Percentiles rank a stretch among this genome's conserved stretches.
Conservation (phyloP, 148 eudicot genomes). For the Diospyros kaki region DNA sequence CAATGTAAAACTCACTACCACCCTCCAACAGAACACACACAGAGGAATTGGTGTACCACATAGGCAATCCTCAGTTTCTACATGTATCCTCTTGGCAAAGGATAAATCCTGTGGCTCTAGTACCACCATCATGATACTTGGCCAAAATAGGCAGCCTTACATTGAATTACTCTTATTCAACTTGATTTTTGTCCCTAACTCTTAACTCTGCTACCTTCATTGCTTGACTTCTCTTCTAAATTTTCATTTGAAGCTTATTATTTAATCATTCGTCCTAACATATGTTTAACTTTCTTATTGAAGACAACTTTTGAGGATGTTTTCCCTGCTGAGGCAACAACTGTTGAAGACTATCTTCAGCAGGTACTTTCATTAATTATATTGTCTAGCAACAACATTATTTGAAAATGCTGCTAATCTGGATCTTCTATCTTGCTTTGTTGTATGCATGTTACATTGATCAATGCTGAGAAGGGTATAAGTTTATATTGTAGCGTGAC, state of each 20-base stretch:
- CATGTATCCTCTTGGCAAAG: too few relatives aligned
- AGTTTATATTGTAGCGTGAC: neutral
- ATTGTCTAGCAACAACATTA: neutral
- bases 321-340: constrained; percentile 95
- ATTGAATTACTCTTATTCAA: too few relatives aligned
- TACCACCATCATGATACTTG: too few relatives aligned
- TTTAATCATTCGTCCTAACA: neutral
- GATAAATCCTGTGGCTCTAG: too few relatives aligned
- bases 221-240: neutral
- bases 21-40: too few relatives aligned
- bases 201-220: neutral
- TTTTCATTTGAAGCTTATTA: constrained; percentile 5
- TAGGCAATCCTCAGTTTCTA: too few relatives aligned
- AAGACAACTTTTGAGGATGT: constrained; percentile 96
- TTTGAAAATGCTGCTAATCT: neutral
- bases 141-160: too few relatives aligned
- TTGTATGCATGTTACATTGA: neutral
- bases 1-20: too few relatives aligned
- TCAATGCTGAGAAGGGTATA: neutral
- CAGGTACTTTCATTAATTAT: constrained; percentile 45
- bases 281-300: constrained; percentile 11
- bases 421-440: neutral
- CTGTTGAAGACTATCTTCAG: constrained; percentile 84
- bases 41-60: too few relatives aligned
- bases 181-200: neutral